These are phyloP conservation scores for Calonectria pauciramosa DNA, from an alignment of 2,329 filamentous ascomycete genomes.

Conservation along the genomic window DNA sequence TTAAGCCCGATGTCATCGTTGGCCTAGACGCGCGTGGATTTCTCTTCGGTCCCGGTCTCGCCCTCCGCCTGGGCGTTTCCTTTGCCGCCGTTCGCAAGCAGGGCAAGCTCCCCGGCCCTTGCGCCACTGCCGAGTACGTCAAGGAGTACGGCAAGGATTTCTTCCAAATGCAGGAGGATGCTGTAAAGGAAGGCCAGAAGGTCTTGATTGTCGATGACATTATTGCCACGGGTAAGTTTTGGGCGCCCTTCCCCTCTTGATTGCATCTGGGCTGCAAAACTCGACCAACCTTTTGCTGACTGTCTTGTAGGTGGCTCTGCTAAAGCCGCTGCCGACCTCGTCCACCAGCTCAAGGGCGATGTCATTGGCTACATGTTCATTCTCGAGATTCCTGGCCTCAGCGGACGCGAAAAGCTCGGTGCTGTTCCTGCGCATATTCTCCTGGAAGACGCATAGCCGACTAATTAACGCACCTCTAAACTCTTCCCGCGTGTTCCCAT, in stretches of 20 bases:
- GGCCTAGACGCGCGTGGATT: slow-evolving; percentile 96
- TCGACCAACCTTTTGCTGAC: slow-evolving; percentile 30
- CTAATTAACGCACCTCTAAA: slow-evolving; percentile 2
- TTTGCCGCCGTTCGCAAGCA: slow-evolving; percentile 96
- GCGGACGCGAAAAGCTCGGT: slow-evolving; percentile 90
- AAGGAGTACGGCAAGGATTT: slow-evolving; percentile 97
- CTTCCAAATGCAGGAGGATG: slow-evolving; percentile 95
- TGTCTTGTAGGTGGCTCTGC: slow-evolving; percentile 83
- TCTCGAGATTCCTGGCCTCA: slow-evolving; percentile 93
- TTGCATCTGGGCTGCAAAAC: slow-evolving; percentile 24
- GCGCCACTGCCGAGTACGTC: slow-evolving; percentile 86
- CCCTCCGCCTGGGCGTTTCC: slow-evolving; percentile 82
- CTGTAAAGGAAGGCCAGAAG: slow-evolving; percentile 87
- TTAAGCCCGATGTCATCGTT: slow-evolving; percentile 88
- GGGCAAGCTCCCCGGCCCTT: slow-evolving; percentile 94
- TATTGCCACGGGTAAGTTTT: slow-evolving; percentile 89
- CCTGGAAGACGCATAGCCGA: slow-evolving; percentile 65
- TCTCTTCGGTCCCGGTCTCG: slow-evolving; percentile 92
- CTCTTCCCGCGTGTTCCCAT: slow-evolving; percentile 31
- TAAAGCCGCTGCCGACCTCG: slow-evolving; percentile 86
- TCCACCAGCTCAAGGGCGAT: slow-evolving; percentile 87
- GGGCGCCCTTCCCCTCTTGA: not conserved
- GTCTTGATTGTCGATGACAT: slow-evolving; percentile 97
- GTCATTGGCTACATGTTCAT: slow-evolving; percentile 94
- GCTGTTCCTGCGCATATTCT: slow-evolving; percentile 85